These are phyloP conservation scores for Tothia fuscella DNA, from an alignment of 2,329 filamentous ascomycete species.

Conservation along the genomic window DNA sequence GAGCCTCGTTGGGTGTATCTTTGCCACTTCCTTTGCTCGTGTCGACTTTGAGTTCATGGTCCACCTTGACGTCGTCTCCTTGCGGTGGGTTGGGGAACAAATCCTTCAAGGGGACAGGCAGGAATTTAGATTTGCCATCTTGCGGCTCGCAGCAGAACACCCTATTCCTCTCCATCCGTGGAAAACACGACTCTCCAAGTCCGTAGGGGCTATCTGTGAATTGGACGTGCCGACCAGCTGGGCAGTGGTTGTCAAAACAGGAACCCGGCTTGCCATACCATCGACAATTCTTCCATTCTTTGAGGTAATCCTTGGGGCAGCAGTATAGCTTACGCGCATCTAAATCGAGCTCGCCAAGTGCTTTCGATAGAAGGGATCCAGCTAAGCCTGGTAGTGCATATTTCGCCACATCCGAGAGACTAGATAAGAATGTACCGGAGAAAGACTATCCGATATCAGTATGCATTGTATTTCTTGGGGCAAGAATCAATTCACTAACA, in stretches of 20 bases:
- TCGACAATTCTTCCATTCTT: constrained; percentile 23
- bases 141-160: constrained; percentile 23
- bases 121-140: constrained; percentile 20
- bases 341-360: constrained; percentile 14
- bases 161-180: constrained; percentile 1
- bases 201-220: constrained; percentile 19
- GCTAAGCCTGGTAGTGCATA: constrained; percentile 10
- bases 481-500: constrained; percentile 16
- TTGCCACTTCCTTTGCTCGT: constrained; percentile 10
- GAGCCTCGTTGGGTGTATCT: constrained; percentile 19
- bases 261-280: constrained; percentile 25
- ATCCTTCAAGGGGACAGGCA: constrained; percentile 27
- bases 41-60: constrained; percentile 18
- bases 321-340: constrained; percentile 18
- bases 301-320: constrained; percentile 18
- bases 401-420: constrained; percentile 13
- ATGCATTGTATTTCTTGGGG: neutral
- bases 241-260: constrained; percentile 25
- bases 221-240: constrained; percentile 17
- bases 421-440: constrained; percentile 15
- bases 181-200: constrained; percentile 16
- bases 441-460: constrained; percentile 12
- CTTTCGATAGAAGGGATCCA: constrained; percentile 10
- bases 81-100: constrained; percentile 25
- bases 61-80: constrained; percentile 20